phyloP scores from a whole-genome alignment of 2,329 filamentous ascomycete species.

The Ceratocystis lukuohia region DNA sequence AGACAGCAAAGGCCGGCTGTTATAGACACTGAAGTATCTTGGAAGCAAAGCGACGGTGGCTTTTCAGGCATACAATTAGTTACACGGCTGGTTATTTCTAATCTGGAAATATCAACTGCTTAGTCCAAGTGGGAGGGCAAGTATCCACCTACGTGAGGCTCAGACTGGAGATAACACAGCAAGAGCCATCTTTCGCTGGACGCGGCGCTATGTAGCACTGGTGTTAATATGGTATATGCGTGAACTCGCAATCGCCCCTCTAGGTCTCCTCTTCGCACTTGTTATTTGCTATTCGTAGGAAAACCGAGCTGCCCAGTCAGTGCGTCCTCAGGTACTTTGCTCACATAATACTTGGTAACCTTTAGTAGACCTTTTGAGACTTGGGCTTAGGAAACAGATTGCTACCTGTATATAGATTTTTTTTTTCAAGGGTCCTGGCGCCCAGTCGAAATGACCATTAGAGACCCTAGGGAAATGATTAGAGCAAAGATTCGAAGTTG shows the following conservation, averaged over 20 bases:
- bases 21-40: no score
- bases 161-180: background rate
- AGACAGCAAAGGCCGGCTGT: no score
- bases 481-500: no score
- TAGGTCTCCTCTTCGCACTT: background rate
- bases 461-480: no score
- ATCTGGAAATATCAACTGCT: background rate
- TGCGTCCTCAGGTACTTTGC: background rate
- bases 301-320: background rate
- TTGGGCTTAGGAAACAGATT: no score
- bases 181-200: background rate
- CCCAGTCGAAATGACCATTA: no score
- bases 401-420: no score
- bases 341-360: no score
- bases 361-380: no score
- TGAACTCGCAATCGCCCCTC: background rate
- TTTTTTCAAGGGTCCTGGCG: no score
- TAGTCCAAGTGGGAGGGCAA: background rate
- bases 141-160: background rate
- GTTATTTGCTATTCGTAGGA: background rate
- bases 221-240: background rate
- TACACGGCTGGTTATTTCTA: background rate
- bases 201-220: background rate
- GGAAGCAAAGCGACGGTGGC: no score
- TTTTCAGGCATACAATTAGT: no score